Percentiles rank a stretch among this genome's conserved stretches.
phyloP scores from a whole-genome alignment of 192 early-diverging fungal species.

The Backusella tuberculispora region DNA sequence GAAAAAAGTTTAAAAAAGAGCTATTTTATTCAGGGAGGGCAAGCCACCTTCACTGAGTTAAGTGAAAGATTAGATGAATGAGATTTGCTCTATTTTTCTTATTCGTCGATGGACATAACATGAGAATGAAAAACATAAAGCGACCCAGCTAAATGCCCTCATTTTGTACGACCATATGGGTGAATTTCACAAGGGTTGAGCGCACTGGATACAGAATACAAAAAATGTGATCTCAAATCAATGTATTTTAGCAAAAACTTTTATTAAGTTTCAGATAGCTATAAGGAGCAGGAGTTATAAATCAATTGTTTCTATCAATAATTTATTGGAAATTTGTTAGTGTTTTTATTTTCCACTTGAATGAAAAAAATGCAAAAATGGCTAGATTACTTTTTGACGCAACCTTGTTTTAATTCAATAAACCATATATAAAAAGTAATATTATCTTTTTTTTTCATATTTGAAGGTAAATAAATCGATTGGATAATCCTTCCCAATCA shows the following conservation, averaged over 20 bases:
- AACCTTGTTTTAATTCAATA: background rate
- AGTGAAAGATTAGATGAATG: constrained; percentile 2
- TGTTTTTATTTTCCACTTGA: background rate
- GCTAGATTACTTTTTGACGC: background rate
- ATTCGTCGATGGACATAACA: background rate
- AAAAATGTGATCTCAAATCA: background rate
- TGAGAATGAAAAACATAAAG: background rate
- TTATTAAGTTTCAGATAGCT: background rate
- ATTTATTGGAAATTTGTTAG: background rate
- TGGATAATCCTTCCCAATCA: background rate
- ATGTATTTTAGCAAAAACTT: background rate
- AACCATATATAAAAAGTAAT: background rate
- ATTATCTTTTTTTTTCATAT: background rate
- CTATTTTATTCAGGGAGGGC: background rate
- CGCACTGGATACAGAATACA: background rate
- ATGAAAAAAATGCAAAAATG: background rate
- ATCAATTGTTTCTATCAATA: background rate
- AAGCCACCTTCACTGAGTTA: background rate
- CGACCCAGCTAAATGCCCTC: background rate
- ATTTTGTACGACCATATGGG: background rate
- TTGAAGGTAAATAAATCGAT: background rate
- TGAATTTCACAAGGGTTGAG: background rate
- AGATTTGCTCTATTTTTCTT: constrained; percentile 2
- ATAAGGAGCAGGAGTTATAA: background rate
- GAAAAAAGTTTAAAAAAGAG: background rate